phyloP scores from a whole-genome alignment of 2,329 filamentous ascomycete species.

The Cladorrhinum sp. region DNA sequence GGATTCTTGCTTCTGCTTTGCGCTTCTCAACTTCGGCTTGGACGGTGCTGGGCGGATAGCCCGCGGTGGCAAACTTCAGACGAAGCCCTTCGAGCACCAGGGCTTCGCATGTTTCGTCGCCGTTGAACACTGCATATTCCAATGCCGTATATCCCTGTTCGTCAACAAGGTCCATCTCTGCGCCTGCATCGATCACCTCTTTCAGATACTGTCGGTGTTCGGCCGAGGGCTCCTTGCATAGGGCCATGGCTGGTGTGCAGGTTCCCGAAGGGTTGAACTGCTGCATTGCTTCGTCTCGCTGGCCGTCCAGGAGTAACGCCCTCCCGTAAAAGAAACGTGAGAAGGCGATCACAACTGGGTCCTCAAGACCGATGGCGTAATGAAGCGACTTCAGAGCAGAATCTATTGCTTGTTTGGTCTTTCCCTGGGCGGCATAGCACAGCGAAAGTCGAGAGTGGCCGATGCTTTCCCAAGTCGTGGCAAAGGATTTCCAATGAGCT shows the following conservation, averaged over 20 bases:
- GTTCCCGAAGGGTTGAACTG: conserved; percentile 30
- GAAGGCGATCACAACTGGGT: conserved; percentile 32
- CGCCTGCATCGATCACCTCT: conserved; percentile 32
- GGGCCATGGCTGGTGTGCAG: conserved; percentile 35
- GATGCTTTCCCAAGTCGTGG: conserved; percentile 28
- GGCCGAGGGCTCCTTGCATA: conserved; percentile 38
- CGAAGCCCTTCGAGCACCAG: conserved; percentile 31
- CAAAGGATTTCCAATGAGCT: neutral
- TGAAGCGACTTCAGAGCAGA: conserved; percentile 19
- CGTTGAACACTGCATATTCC: conserved; percentile 30
- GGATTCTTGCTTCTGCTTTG: conserved; percentile 29
- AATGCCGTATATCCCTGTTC: conserved; percentile 37
- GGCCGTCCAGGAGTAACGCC: conserved; percentile 28
- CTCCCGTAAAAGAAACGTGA: conserved; percentile 34
- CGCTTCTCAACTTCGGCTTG: conserved; percentile 9
- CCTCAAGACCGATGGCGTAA: conserved; percentile 16
- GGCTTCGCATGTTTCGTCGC: conserved; percentile 25
- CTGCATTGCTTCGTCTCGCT: conserved; percentile 27
- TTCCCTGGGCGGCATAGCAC: conserved; percentile 29
- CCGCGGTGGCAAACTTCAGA: neutral
- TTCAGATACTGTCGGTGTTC: conserved; percentile 30
- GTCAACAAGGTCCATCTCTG: conserved; percentile 33
- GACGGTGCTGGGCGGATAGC: neutral
- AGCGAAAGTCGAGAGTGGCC: conserved; percentile 35
- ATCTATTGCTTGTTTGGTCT: conserved; percentile 26